These are phyloP conservation scores for Scortechinia acanthostroma DNA, from an alignment of 2,329 filamentous ascomycete genomes.

Conservation along the genomic window DNA sequence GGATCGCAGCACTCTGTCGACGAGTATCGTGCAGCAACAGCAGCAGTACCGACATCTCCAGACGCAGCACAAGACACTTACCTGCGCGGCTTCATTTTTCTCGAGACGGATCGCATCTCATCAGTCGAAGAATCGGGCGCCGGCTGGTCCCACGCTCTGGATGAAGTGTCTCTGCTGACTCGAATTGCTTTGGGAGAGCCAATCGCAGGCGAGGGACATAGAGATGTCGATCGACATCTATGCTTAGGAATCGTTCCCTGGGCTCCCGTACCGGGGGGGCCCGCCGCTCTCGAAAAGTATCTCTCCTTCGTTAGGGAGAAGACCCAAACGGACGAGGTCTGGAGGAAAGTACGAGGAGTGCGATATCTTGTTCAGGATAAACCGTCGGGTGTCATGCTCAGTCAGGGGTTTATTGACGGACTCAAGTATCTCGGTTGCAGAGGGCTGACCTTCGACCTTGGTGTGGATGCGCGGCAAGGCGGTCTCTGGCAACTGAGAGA, in stretches of 20 bases:
- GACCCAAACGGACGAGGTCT: neutral
- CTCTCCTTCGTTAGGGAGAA: neutral
- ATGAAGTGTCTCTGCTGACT: neutral
- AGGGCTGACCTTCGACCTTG: neutral
- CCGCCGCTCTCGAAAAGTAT: neutral
- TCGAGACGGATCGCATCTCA: constrained; percentile 1
- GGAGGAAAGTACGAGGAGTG: neutral
- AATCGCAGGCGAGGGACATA: neutral
- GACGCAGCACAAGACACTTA: neutral
- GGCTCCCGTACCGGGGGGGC: neutral
- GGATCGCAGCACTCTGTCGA: neutral
- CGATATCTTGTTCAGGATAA: constrained; percentile 1
- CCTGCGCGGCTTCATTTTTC: neutral
- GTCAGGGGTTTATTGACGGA: neutral
- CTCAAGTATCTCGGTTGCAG: neutral
- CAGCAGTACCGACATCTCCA: neutral
- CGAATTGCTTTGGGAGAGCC: neutral
- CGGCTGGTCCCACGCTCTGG: neutral
- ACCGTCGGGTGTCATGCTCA: neutral
- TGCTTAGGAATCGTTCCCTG: constrained; percentile 1
- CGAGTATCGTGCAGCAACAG: neutral
- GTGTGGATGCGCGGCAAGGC: constrained; percentile 1
- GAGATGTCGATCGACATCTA: neutral
- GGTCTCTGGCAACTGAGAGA: neutral
- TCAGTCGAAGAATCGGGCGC: neutral